Base-by-base conservation (phyloP, 129 eudicot species). In the Ambrosia trifida region DNA sequence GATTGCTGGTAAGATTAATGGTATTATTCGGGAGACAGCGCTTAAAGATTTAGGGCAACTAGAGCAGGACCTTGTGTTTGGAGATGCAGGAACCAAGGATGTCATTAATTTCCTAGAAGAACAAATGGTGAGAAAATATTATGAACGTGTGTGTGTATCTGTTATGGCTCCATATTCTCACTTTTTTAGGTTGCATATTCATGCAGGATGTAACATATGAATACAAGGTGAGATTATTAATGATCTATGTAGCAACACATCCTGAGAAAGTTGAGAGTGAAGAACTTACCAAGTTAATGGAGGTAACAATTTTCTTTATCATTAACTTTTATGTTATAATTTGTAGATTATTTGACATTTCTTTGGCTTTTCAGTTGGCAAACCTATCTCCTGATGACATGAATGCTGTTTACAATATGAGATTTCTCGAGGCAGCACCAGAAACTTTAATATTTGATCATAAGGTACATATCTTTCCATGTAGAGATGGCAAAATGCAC, bases 1-100 rank as follows among this genome's bases (percentile, higher is more conserved):
- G 98, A 87, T 94, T 64, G 97, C 98, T 44, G 93, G 85, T 8
- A 94, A 94, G 69, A 74, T 94, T 32, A 89, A 85, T 78, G 68
- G 60, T 66, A 82, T 82, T 76, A 85, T 89, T 38, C 84, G 95
- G 78, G 98, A 94, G 64, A 56, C 63, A n/a, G 86, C 88, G 53
- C 91, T 94, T 11, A 89, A 69, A 82, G 97, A 89, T 47, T 72
- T 94, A 74, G 98, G 98, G 49, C 85, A 94, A 72, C 79, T 94
- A 66, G 98, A 94, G 81, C 98, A 94, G 82, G 97, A 85, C 72
- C 90, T 94, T 79, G 96, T 89, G 14, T 94, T 94, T 81, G 98
- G 98, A 75, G 98, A 94, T 89, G 96, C 93, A 69, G 97, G 98
- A 82, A 89, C 90, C 63, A 89, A 89, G 49, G 96, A 89, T 14